Base-by-base conservation (phyloP, 2,329 filamentous ascomycete genomes). In the Botrytis aclada region DNA sequence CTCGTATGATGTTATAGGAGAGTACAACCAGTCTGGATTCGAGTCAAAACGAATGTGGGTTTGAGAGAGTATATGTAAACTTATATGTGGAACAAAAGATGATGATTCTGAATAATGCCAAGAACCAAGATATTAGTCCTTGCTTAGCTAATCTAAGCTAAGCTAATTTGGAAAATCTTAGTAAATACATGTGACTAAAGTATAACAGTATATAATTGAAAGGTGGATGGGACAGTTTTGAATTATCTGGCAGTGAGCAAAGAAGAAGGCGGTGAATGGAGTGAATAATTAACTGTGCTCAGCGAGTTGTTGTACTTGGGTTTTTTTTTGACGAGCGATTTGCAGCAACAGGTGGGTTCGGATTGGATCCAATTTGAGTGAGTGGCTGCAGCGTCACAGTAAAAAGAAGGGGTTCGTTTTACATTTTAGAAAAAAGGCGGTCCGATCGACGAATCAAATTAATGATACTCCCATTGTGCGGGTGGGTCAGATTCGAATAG, bases 31-130 rank as follows among this genome's bases (percentile, higher is more conserved):
- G 45, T 16, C 63, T 25, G 29, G 22, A 39, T 58, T 72, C 62
- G 45, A 72, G 51, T 67, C 62, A 60, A 72, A 72, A 72, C 62
- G 63, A 72, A 72, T 72, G 70, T 72, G 70, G 63, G 37, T 67
- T 67, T 22, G 70, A n/a, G 45, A 51, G 34, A 66, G 47, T 47
- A 54, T n/a, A n/a, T n/a, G n/a, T n/a, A n/a, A n/a, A n/a, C n/a
- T n/a, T n/a, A n/a, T n/a, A n/a, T n/a, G n/a, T n/a, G n/a, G n/a
- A n/a, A n/a, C n/a, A n/a, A n/a, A n/a, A n/a, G n/a, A n/a, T n/a
- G n/a, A n/a, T n/a, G n/a, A n/a, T n/a, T n/a, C n/a, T n/a, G n/a
- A n/a, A n/a, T n/a, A n/a, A n/a, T n/a, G n/a, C n/a, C n/a, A n/a
- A n/a, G n/a, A n/a, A n/a, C n/a, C n/a, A n/a, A n/a, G n/a, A n/a